Evolutionary conservation across 2,329 filamentous ascomycete species (phyloP).

Genomic region (Stagonosporopsis rhizophila): DNA sequence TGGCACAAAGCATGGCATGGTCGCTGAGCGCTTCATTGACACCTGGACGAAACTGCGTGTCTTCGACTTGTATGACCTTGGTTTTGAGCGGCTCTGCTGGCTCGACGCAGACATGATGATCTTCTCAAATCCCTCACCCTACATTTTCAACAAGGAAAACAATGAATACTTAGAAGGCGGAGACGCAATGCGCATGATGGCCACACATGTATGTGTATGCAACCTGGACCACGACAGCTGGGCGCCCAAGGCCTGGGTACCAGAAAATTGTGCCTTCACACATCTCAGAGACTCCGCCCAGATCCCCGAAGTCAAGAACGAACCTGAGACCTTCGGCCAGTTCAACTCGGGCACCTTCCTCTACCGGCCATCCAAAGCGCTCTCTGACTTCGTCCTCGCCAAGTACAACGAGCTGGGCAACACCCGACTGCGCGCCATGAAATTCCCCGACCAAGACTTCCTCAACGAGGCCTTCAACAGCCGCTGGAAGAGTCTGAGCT

Average conservation of each 20-base stretch:
- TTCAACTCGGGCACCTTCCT: conserved; percentile 62
- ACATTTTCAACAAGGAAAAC: conserved; percentile 53
- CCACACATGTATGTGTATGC: conserved; percentile 61
- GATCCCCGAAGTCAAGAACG: conserved; percentile 44
- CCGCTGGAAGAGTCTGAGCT: conserved; percentile 55
- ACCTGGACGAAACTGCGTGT: conserved; percentile 65
- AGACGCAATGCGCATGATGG: conserved; percentile 50
- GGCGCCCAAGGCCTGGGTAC: conserved; percentile 58
- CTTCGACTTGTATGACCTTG: conserved; percentile 52
- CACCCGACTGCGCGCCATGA: conserved; percentile 51
- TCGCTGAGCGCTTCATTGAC: conserved; percentile 61
- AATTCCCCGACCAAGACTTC: conserved; percentile 64
- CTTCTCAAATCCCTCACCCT: conserved; percentile 48
- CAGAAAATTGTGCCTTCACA: conserved; percentile 59
- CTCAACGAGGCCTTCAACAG: conserved; percentile 57
- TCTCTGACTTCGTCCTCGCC: conserved; percentile 51
- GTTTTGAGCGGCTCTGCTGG: conserved; percentile 54
- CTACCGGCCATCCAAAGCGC: conserved; percentile 52
- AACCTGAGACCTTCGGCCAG: conserved; percentile 52
- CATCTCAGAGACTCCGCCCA: conserved; percentile 44
- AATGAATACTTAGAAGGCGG: conserved; percentile 36
- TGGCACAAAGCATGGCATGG: conserved; percentile 46
- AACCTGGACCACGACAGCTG: conserved; percentile 59
- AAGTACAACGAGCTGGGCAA: conserved; percentile 51
- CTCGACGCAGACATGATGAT: conserved; percentile 63